These are phyloP conservation scores for Tolypocladium paradoxum DNA, from an alignment of 2,329 filamentous ascomycete species.

Conservation along the genomic window DNA sequence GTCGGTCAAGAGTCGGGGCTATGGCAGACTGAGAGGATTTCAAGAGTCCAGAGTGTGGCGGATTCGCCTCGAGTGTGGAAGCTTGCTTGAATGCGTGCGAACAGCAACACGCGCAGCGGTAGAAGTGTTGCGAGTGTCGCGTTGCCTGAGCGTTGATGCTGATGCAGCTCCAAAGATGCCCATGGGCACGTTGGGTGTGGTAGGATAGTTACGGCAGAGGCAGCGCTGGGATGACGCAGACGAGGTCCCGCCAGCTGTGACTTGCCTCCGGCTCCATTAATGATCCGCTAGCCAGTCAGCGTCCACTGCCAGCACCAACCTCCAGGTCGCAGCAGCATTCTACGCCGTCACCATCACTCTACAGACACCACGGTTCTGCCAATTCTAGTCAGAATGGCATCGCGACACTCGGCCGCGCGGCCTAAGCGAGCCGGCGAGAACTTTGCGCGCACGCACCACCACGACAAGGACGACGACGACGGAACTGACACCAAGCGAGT, in stretches of 20 bases:
- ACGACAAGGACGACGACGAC: constrained; percentile 43
- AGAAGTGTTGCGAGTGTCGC: background rate
- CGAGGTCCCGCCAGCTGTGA: background rate
- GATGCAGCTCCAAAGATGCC: background rate
- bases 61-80: background rate
- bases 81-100: background rate
- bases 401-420: constrained; percentile 37
- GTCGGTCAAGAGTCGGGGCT: background rate
- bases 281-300: background rate
- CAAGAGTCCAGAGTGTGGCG: background rate
- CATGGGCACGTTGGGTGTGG: background rate
- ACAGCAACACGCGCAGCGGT: background rate
- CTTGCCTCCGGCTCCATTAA: background rate
- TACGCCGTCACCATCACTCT: background rate
- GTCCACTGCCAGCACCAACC: background rate
- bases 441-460: constrained; percentile 65
- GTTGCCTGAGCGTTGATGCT: background rate
- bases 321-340: background rate
- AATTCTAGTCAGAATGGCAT: constrained; percentile 7
- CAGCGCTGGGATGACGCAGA: background rate
- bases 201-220: background rate
- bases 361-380: background rate
- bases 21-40: background rate
- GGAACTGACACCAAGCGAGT: constrained; percentile 57
- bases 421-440: constrained; percentile 77